These are phyloP conservation scores for Melastoma malabathricum DNA, from an alignment of 345 rosid genomes.

Conservation along the genomic window DNA sequence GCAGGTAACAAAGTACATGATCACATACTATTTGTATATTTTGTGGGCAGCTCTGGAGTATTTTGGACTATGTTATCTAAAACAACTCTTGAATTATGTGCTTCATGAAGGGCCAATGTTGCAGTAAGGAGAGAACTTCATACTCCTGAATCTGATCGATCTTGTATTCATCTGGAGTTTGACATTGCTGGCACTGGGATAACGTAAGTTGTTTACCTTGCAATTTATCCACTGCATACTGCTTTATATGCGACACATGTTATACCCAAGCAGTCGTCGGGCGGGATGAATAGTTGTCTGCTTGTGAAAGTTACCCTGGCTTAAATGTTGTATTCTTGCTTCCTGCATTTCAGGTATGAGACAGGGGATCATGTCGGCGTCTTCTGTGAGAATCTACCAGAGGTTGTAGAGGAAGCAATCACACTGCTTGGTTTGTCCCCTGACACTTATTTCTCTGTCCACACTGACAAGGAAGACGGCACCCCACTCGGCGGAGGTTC, in stretches of 20 bases:
- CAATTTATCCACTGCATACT: background rate
- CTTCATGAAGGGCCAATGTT: conserved; percentile 53
- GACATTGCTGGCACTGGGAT: conserved; percentile 63
- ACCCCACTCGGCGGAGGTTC: conserved; percentile 68
- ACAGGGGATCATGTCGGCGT: conserved; percentile 99
- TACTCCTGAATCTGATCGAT: conserved; percentile 74
- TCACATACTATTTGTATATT: too few relatives aligned
- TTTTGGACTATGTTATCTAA: too few relatives aligned
- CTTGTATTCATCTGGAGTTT: conserved; percentile 92
- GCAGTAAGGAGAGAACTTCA: conserved; percentile 79
- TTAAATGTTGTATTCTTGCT: conserved; percentile 2
- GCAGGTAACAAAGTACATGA: conserved; percentile 36
- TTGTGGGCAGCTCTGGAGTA: too few relatives aligned
- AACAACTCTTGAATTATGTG: background rate
- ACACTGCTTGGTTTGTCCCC: conserved; percentile 57
- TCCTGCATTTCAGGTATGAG: conserved; percentile 56
- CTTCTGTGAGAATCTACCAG: conserved; percentile 53
- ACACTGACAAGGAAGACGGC: conserved; percentile 81
- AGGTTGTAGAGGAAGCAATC: conserved; percentile 80
- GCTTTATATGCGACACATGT: background rate
- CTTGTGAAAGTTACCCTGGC: too few relatives aligned
- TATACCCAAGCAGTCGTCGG: too few relatives aligned
- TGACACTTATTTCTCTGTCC: conserved; percentile 72
- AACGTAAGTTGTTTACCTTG: conserved; percentile 33
- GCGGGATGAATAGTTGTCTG: background rate